Conservation (phyloP, 2,329 filamentous ascomycete genomes). For the Sphaerostilbella broomeana region DNA sequence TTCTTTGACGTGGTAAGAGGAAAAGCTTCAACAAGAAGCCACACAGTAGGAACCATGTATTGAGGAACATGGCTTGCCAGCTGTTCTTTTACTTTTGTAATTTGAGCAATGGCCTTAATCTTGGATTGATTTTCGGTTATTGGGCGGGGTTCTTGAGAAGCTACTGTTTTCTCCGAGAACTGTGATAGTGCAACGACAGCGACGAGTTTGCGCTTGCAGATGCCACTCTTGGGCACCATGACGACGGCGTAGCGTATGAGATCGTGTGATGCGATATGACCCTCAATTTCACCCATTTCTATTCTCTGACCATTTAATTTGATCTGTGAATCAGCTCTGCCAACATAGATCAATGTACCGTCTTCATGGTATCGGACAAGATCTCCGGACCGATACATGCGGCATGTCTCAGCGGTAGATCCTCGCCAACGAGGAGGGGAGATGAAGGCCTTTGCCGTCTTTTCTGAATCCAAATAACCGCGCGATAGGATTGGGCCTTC, state of each 20-base stretch:
- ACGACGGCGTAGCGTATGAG: background rate
- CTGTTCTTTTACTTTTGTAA: too few species aligned
- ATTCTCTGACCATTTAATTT: constrained; percentile 50
- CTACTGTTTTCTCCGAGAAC: too few species aligned
- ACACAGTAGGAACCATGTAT: too few species aligned
- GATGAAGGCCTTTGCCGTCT: background rate
- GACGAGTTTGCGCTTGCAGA: background rate
- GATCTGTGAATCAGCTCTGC: constrained; percentile 48
- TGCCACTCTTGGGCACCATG: constrained; percentile 2
- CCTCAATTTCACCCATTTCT: constrained; percentile 31
- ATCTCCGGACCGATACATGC: constrained; percentile 14
- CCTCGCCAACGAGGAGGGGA: background rate
- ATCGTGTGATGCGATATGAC: background rate
- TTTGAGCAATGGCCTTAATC: too few species aligned
- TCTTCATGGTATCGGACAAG: constrained; percentile 19
- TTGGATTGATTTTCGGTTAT: background rate
- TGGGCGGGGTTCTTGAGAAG: background rate
- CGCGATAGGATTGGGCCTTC: constrained; percentile 2
- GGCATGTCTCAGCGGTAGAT: background rate
- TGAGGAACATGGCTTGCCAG: too few species aligned
- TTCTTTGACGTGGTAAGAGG: too few species aligned
- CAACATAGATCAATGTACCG: constrained; percentile 35
- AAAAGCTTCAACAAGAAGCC: too few species aligned
- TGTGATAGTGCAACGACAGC: background rate
- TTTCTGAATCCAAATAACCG: constrained; percentile 1